Base-by-base conservation (phyloP, 2,329 filamentous ascomycete genomes). In the Monilinia vaccinii-corymbosi region DNA sequence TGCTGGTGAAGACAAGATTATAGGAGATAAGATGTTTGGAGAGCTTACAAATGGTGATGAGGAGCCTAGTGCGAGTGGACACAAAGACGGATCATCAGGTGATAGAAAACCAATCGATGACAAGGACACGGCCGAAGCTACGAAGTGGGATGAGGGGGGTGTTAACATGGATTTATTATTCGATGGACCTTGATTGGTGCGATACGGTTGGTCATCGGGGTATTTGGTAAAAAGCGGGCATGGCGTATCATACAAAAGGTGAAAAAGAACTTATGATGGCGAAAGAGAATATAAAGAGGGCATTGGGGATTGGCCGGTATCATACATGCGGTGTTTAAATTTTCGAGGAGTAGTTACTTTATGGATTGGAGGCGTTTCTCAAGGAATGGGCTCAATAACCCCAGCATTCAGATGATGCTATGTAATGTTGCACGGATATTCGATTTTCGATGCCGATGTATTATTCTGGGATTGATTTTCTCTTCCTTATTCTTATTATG, bases 11-110 rank as follows among this genome's bases (percentile, higher is more conserved):
- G 64, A 60, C 55, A 65, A 66, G 51, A 66, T 65, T 18, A 59
- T 66, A 21, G 51, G 51, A 34, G 60, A 64, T 18, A 64, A 66
- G 49, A 68, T 72, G 66, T 72, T 72, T 60, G 66, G 69, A 36
- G 69, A 71, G 21, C 61, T 71, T n/a, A 71, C 69, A 16, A 68
- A 71, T 57, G 63, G 65, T 46, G 67, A 63, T 40, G 66, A 69
- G 58, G 67, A 62, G 46, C 11, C 44, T 5, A 42, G 18, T 21
- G 18, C 36, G 14, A 36, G 34, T 16, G 56, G 47, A 13, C 51
- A 32, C 10, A 42, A 63, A 36, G 53, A 56, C 4, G 9, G 21
- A 25, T 34, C 16, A n/a, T 34, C 21, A 21, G n/a, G 25, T 25
- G 44, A 36, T 28, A 48, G 53, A 23, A 48, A 56, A 28, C n/a